These are phyloP conservation scores for Plantago coronopus DNA, from an alignment of 305 asterid genomes.

Conservation along the genomic window DNA sequence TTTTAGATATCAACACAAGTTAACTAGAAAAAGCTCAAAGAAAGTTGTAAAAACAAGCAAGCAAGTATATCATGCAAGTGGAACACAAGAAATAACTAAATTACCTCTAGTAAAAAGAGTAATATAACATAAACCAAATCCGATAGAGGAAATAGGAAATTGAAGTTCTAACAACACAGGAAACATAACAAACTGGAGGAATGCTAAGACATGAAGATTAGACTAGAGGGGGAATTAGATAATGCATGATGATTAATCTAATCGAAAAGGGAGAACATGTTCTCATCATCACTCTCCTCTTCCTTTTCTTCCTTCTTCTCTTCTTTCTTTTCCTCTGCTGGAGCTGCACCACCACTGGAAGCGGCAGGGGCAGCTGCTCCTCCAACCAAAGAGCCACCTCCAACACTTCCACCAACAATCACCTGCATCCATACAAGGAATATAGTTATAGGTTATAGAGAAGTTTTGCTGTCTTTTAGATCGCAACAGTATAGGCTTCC, in stretches of 20 bases:
- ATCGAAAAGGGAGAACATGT: constrained; percentile 68
- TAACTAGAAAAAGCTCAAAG: no score
- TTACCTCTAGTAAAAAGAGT: no score
- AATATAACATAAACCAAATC: no score
- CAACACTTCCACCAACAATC: constrained; percentile 58
- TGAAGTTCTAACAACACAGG: no score
- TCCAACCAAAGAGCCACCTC: constrained; percentile 44
- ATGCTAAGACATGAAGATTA: no score
- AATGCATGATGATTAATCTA: constrained; percentile 15
- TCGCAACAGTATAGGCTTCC: neutral
- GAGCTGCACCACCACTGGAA: constrained; percentile 49
- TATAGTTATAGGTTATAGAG: neutral
- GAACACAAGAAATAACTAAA: no score
- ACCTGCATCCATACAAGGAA: constrained; percentile 39
- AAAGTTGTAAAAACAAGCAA: neutral
- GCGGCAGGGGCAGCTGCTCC: constrained; percentile 54
- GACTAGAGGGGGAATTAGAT: no score
- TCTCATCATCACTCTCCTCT: constrained; percentile 70
- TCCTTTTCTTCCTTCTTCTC: constrained; percentile 58
- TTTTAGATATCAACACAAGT: no score
- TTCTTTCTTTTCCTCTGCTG: constrained; percentile 55
- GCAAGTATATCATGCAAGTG: neutral
- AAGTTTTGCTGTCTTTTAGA: neutral
- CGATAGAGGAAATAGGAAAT: no score
- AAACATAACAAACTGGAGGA: no score